Conservation (phyloP, 306 rosid genomes). For the Dryas alaskensis region DNA sequence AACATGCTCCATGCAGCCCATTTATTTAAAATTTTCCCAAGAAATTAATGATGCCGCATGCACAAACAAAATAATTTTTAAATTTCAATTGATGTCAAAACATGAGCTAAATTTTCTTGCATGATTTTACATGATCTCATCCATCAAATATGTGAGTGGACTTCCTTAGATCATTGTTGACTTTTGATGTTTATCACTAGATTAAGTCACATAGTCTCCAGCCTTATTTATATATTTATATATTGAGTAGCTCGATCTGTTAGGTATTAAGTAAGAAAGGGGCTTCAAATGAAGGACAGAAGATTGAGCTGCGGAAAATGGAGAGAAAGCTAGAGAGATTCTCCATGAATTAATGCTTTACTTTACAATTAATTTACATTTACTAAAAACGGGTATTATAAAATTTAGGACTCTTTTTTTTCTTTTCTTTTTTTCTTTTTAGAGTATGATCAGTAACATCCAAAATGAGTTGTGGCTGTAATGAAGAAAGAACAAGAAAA, state of each 20-base stretch:
- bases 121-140: slow-evolving; percentile 11
- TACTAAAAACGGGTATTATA: too few species aligned
- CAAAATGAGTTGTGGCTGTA: too few species aligned
- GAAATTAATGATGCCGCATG: neutral
- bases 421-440: too few species aligned
- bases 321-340: neutral
- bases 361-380: too few species aligned
- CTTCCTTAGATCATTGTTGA: slow-evolving; percentile 26
- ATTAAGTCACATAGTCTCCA: slow-evolving; percentile 1
- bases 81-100: neutral
- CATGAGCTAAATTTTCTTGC: neutral
- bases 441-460: too few species aligned
- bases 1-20: neutral
- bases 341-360: neutral
- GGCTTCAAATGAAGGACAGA: neutral
- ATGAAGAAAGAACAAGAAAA: too few species aligned
- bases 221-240: neutral
- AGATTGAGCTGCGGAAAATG: neutral
- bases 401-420: too few species aligned
- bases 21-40: neutral
- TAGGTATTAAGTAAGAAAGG: neutral
- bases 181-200: neutral
- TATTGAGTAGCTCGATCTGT: too few species aligned
- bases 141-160: slow-evolving; percentile 24
- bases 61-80: neutral